phyloP scores from a whole-genome alignment of 1,139 yeast species.

The Kurtzmaniella quercitrusa region DNA sequence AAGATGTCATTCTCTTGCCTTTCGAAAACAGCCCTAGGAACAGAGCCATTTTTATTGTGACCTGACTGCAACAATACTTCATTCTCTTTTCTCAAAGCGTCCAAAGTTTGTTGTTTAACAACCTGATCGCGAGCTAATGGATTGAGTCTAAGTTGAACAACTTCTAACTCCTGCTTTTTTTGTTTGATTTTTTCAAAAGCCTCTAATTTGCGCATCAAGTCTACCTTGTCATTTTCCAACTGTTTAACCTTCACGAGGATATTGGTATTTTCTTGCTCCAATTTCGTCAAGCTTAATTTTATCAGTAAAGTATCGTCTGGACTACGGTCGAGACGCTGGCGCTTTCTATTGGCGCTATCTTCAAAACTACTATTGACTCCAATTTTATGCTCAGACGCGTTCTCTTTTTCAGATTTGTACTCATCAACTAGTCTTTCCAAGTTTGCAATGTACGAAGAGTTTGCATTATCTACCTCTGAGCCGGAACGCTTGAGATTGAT shows the following conservation, averaged over 20 bases:
- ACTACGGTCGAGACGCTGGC: neutral
- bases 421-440: slow-evolving; percentile 54
- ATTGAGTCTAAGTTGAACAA: slow-evolving; percentile 63
- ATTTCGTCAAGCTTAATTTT: slow-evolving; percentile 10
- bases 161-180: slow-evolving; percentile 40
- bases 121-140: slow-evolving; percentile 66
- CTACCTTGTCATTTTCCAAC: slow-evolving; percentile 28
- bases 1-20: slow-evolving; percentile 55
- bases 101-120: slow-evolving; percentile 53
- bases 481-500: slow-evolving; percentile 18
- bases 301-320: neutral
- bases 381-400: neutral
- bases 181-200: slow-evolving; percentile 20
- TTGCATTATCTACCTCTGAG: slow-evolving; percentile 12
- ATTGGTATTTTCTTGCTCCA: slow-evolving; percentile 42
- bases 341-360: neutral
- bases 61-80: slow-evolving; percentile 31
- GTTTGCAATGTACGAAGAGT: slow-evolving; percentile 34
- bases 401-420: slow-evolving; percentile 50
- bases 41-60: slow-evolving; percentile 9
- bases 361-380: neutral
- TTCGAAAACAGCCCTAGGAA: slow-evolving; percentile 67
- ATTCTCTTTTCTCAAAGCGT: slow-evolving; percentile 57
- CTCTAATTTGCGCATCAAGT: slow-evolving; percentile 30
- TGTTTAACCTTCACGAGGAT: slow-evolving; percentile 36